Base-by-base conservation (phyloP, 2,329 filamentous ascomycete genomes). In the Claviceps quebecensis region DNA sequence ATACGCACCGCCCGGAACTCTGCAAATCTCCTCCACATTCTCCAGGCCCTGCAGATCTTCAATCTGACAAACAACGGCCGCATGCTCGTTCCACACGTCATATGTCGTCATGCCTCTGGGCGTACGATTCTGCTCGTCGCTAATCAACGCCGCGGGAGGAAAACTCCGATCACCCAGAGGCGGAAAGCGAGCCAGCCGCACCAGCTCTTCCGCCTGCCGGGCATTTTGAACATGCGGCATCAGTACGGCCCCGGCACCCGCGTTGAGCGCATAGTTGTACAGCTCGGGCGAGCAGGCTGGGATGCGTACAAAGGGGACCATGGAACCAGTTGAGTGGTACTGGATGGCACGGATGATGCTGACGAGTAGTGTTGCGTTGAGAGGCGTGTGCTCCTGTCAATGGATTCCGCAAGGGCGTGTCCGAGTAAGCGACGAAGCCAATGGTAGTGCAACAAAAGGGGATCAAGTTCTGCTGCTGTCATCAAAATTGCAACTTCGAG, bases 221-320 rank as follows among this genome's bases (percentile, higher is more conserved):
- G 44, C 45, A 14, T 43, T 52, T 7, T 52, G 50, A 13, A 52
- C 36, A 45, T 52, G 50, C 34, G 50, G 50, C 50, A 52, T 52
- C 37, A 52, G 17, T 17, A 52, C 39, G n/a, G 40, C 50, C 9
- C 50, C 50, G n/a, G 50, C 50, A 7, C 50, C 50, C 7, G 50
- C 50, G 26, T 44, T 52, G 36, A 52, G 50, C 2, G 50, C 50
- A n/a, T 52, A 48, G 29, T 37, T 44, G 23, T 22, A n/a, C 39
- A 52, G 44, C 45, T 52, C 50, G 14, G 50, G 50, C 14, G 45
- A 36, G 37, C 23, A 47, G 45, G 36, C 38, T 5, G 48, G 48
- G 48, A 50, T 50, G 17, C 50, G 50, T 9, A 48, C 50, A 44
- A 52, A 47, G 19, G 50, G 50, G 13, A 52, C 45, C 50, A 52